phyloP scores from a whole-genome alignment of 768 basidiomycete species.

The Ramaria sp. region DNA sequence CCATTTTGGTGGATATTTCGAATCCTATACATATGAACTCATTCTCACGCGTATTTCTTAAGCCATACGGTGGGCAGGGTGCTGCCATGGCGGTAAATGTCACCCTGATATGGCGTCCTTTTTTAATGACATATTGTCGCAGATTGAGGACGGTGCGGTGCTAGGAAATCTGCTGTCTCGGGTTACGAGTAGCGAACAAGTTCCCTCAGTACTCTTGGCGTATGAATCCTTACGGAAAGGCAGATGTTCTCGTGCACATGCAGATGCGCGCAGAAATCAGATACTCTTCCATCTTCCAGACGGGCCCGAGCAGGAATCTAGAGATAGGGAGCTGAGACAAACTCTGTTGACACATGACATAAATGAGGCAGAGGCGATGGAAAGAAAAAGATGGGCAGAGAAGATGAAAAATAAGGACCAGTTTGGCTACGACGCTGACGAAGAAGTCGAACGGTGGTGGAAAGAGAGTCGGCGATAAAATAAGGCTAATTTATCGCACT shows the following conservation, averaged over 20 bases:
- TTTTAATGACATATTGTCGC: neutral
- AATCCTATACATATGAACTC: no score
- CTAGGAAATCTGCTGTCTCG: constrained; percentile 41
- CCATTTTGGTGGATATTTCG: constrained; percentile 28
- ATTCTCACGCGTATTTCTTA: no score
- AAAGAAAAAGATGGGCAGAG: constrained; percentile 51
- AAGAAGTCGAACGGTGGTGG: constrained; percentile 40
- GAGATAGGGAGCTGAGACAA: constrained; percentile 39
- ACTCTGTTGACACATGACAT: constrained; percentile 26
- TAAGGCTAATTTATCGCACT: no score
- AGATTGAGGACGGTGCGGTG: constrained; percentile 33
- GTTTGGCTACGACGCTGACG: constrained; percentile 46
- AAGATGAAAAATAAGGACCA: constrained; percentile 33
- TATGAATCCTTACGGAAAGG: constrained; percentile 42
- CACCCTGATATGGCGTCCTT: neutral
- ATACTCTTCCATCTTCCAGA: constrained; percentile 44
- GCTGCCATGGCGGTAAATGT: constrained; percentile 31
- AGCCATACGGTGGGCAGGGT: constrained; percentile 43
- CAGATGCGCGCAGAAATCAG: constrained; percentile 39
- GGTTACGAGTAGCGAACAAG: constrained; percentile 31
- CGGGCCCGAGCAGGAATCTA: constrained; percentile 38
- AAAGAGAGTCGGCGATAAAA: constrained; percentile 12
- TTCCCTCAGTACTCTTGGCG: constrained; percentile 34
- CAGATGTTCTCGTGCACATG: constrained; percentile 40
- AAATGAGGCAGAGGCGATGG: constrained; percentile 20